Base-by-base conservation (phyloP, 2,329 filamentous ascomycete species). In the Cercospora citrullina region DNA sequence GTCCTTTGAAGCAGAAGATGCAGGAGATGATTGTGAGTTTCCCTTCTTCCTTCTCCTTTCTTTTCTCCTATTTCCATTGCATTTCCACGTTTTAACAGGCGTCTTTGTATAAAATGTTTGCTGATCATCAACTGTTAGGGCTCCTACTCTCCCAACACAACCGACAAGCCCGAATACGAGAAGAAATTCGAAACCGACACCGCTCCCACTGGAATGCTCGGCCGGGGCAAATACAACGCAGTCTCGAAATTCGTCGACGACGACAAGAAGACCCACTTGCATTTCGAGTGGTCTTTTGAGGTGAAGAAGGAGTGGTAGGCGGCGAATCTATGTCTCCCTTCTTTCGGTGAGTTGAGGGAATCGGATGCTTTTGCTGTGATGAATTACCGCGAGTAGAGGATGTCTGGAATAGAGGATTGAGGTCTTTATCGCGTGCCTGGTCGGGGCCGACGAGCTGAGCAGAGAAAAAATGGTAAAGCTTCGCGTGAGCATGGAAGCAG, bases 11-110 rank as follows among this genome's bases (percentile, higher is more conserved):
- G 69, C 92, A 91, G 84, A 99, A 97, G 87, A 91, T 95, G 77
- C 91, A 96, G 75, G 94, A 98, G 84, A 99, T 99, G 95, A 91
- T 99, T 87, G 93, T 95, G 81, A 77, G 90, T 85, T n/a, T n/a
- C n/a, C n/a, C n/a, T n/a, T n/a, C n/a, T n/a, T n/a, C n/a, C n/a
- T n/a, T n/a, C n/a, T n/a, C n/a, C n/a, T n/a, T n/a, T n/a, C n/a
- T n/a, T n/a, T n/a, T n/a, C n/a, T n/a, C n/a, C n/a, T n/a, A n/a
- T n/a, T n/a, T n/a, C n/a, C n/a, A n/a, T n/a, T n/a, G n/a, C n/a
- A n/a, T n/a, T n/a, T n/a, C n/a, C n/a, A n/a, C n/a, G n/a, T n/a
- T n/a, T n/a, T n/a, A n/a, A n/a, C n/a, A n/a, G n/a, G n/a, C n/a
- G n/a, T n/a, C n/a, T n/a, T n/a, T n/a, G n/a, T n/a, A n/a, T n/a